Percentiles rank a stretch among this genome's conserved stretches.
Evolutionary conservation across 2,329 filamentous ascomycete species (phyloP).

Genomic region (Periconia sp.): DNA sequence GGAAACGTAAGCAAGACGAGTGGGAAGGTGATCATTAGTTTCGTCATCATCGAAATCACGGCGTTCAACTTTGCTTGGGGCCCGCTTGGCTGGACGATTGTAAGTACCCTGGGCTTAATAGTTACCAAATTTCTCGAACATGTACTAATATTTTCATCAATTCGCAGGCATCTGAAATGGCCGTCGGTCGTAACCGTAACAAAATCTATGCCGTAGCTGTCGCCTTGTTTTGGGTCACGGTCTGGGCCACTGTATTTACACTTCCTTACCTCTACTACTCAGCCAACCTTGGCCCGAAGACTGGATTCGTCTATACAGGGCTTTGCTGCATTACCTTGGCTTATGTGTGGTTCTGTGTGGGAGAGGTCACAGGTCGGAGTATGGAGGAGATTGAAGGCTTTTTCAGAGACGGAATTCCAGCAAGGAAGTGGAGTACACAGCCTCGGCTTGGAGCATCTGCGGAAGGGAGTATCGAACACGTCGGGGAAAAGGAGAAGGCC

Average conservation of each 20-base stretch:
- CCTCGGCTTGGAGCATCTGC: no score
- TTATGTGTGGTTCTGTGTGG: conserved; percentile 52
- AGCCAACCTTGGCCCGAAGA: conserved; percentile 47
- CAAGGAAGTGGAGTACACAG: conserved; percentile 2
- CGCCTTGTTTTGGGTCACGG: conserved; percentile 51
- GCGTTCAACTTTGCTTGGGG: conserved; percentile 56
- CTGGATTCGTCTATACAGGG: conserved; percentile 48
- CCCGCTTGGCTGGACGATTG: conserved; percentile 51
- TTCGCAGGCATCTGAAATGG: conserved; percentile 49
- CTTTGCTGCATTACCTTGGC: conserved; percentile 40
- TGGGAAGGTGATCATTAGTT: conserved; percentile 50
- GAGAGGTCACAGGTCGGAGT: conserved; percentile 46
- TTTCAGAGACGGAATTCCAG: conserved; percentile 43
- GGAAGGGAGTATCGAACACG: no score
- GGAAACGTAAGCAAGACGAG: conserved; percentile 29
- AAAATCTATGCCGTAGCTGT: conserved; percentile 55
- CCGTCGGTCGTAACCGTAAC: conserved; percentile 56
- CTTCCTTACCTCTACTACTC: conserved; percentile 52
- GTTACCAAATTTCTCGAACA: background rate
- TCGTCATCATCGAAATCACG: conserved; percentile 52
- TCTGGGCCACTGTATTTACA: conserved; percentile 51
- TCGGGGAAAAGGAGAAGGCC: no score
- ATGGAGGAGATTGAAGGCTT: conserved; percentile 47
- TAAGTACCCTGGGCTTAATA: no score
- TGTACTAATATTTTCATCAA: conserved; percentile 16